Evolutionary conservation across 371 early-diverging fungal species (phyloP).

Genomic region (Mortierella sp.): DNA sequence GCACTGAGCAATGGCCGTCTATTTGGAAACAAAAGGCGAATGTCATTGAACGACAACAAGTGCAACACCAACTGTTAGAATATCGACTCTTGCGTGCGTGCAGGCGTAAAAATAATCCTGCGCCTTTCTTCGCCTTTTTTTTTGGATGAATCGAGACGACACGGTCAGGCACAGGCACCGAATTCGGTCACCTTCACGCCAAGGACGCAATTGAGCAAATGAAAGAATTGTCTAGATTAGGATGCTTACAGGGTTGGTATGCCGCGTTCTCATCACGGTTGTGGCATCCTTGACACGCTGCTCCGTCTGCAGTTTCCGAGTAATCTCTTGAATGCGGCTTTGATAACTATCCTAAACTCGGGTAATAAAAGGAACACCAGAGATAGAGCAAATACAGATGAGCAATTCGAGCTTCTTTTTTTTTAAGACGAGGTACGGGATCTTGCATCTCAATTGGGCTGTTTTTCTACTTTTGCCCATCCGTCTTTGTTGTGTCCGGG

Average conservation of each 20-base stretch:
- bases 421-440: not conserved
- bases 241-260: slow-evolving; percentile 56
- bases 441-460: not conserved
- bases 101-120: slow-evolving; percentile 3
- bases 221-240: not conserved
- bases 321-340: slow-evolving; percentile 57
- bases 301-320: slow-evolving; percentile 58
- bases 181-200: not conserved
- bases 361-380: not conserved
- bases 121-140: not conserved
- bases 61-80: not conserved
- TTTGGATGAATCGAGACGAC: not conserved
- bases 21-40: not conserved
- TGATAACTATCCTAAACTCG: slow-evolving; percentile 49
- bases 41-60: not conserved
- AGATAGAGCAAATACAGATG: not conserved
- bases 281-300: slow-evolving; percentile 61
- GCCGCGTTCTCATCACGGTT: slow-evolving; percentile 57
- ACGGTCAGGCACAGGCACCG: not conserved
- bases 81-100: not conserved
- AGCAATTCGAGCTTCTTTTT: slow-evolving; percentile 3
- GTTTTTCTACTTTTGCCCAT: not conserved
- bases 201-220: not conserved
- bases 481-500: not conserved
- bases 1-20: slow-evolving; percentile 73